Percentiles rank a stretch among this genome's conserved stretches.
Conservation (phyloP, 2,329 filamentous ascomycete genomes). For the Fusarium nodosum region DNA sequence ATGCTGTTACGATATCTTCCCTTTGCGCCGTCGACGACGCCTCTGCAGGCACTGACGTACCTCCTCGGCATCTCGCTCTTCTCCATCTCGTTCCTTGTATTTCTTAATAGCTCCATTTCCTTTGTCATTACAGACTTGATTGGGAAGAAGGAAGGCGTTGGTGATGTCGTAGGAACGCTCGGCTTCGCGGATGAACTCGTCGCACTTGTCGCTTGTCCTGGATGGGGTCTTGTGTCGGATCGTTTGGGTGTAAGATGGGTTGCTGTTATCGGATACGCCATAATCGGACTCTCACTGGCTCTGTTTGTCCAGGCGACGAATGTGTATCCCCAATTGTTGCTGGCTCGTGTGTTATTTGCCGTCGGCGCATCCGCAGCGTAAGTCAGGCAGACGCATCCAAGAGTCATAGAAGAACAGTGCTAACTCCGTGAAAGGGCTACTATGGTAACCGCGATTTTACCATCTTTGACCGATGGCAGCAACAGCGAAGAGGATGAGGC, state of each 20-base stretch:
- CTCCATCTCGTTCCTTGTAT: constrained; percentile 90
- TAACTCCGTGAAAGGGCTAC: constrained; percentile 69
- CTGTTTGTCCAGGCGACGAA: constrained; percentile 87
- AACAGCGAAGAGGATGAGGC: constrained; percentile 48
- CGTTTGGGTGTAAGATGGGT: constrained; percentile 80
- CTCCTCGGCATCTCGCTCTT: constrained; percentile 86
- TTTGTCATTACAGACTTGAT: constrained; percentile 89
- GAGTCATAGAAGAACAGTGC: constrained; percentile 2
- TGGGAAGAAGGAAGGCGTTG: constrained; percentile 78
- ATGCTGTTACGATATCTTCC: constrained; percentile 64
- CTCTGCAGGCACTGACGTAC: constrained; percentile 77
- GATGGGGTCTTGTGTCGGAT: constrained; percentile 84
- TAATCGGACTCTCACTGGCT: constrained; percentile 83
- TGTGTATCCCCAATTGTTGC: constrained; percentile 88
- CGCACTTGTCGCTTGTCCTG: constrained; percentile 82
- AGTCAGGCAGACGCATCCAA: constrained; percentile 48
- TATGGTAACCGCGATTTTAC: constrained; percentile 97
- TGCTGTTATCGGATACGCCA: constrained; percentile 81
- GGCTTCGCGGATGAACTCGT: constrained; percentile 89
- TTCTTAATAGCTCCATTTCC: constrained; percentile 85
- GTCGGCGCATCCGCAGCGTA: constrained; percentile 90
- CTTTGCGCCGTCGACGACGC: constrained; percentile 71
- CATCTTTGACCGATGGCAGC: constrained; percentile 72
- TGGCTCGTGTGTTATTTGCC: constrained; percentile 89
- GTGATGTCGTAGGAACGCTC: constrained; percentile 85